Evolutionary conservation across 805 yeast genomes (phyloP).

Genomic region (Helenozyma rhizophorensis): DNA sequence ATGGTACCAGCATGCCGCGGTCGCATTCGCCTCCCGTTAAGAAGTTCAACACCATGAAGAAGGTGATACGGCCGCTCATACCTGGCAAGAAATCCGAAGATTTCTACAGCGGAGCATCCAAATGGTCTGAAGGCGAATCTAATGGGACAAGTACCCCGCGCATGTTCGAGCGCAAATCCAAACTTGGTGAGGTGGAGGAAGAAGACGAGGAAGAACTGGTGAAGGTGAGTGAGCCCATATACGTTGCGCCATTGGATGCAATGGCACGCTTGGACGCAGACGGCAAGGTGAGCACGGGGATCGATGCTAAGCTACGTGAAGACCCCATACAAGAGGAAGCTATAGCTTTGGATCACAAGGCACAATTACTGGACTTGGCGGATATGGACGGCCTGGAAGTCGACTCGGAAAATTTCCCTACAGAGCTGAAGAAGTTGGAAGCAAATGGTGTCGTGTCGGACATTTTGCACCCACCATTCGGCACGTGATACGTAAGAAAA

Average conservation of each 20-base stretch:
- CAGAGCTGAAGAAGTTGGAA: no score
- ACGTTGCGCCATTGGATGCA: neutral
- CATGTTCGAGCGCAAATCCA: neutral
- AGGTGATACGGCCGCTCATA: no score
- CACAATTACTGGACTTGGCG: no score
- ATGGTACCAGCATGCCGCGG: constrained; percentile 7
- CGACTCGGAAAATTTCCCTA: no score
- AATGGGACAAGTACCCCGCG: neutral
- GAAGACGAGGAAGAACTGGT: constrained; percentile 1
- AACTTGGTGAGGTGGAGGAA: neutral
- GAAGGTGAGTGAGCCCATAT: neutral
- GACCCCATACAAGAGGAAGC: no score
- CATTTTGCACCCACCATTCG: constrained; percentile 9
- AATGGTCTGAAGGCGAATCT: neutral
- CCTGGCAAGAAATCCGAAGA: no score
- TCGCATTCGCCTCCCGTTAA: constrained; percentile 26
- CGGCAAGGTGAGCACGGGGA: no score
- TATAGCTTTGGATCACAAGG: no score
- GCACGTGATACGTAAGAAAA: constrained; percentile 17
- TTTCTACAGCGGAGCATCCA: constrained; percentile 1
- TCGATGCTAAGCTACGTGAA: no score
- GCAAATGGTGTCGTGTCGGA: no score
- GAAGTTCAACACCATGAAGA: constrained; percentile 14
- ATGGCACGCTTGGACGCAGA: no score
- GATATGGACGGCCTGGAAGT: no score